A percentile compares a stretch with the other conserved stretches of the same genome.
Conservation (phyloP, 352 stramenopile species). For the Pythium rishiriense region DNA sequence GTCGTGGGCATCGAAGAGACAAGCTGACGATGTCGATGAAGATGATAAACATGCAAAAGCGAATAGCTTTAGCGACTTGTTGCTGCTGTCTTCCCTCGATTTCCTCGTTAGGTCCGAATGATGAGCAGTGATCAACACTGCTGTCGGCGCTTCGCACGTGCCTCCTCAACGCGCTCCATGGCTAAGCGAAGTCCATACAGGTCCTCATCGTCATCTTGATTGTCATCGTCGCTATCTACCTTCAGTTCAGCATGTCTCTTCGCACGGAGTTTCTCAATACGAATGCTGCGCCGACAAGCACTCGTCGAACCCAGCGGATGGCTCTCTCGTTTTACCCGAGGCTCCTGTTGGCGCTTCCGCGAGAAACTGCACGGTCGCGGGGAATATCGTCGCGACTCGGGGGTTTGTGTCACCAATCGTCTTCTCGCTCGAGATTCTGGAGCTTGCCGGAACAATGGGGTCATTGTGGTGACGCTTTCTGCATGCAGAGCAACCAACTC, state of each 20-base stretch:
- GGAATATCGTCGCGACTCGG: background rate
- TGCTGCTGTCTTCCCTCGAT: background rate
- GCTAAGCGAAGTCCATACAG: constrained; percentile 31
- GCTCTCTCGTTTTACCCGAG: background rate
- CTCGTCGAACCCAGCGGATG: background rate
- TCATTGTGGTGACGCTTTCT: background rate
- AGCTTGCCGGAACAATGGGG: background rate
- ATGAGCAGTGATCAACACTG: constrained; percentile 14
- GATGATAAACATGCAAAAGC: constrained; percentile 9
- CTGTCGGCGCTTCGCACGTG: constrained; percentile 46
- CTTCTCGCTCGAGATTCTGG: background rate
- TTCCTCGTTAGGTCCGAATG: background rate
- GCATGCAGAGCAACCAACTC: constrained; percentile 22
- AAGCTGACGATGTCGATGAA: constrained; percentile 1
- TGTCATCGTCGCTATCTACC: background rate
- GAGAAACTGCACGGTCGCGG: background rate
- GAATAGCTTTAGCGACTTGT: background rate
- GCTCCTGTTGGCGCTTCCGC: background rate
- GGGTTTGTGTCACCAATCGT: background rate
- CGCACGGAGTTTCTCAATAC: constrained; percentile 3
- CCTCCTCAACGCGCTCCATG: constrained; percentile 42
- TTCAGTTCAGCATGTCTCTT: background rate
- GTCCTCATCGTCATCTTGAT: constrained; percentile 11
- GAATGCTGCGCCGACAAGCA: constrained; percentile 6
- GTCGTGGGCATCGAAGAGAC: background rate